Base-by-base conservation (phyloP, 1,284 basidiomycete genomes). In the Flammula alnicola region DNA sequence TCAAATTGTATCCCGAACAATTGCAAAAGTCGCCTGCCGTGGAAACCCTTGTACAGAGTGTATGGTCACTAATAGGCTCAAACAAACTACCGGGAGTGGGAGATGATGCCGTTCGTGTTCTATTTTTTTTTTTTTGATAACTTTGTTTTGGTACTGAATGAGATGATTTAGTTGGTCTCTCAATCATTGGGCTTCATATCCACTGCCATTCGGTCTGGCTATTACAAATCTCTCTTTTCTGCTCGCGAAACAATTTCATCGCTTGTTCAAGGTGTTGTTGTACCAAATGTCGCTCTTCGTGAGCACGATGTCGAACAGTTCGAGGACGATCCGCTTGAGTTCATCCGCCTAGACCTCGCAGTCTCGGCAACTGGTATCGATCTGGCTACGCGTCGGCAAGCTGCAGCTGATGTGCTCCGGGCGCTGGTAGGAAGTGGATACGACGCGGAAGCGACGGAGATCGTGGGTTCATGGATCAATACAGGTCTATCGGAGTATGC, bases 251-350 rank as follows among this genome's bases (percentile, higher is more conserved):
- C 91, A 1, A 88, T 98, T 56, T 83, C 86, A 11, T 84, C 85
- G 12, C 85, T 98, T 52, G 85, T 93, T 30, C 86, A 93, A 63
- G 90, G 93, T 47, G 95, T 99, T 56, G 88, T 98, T 22, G 78
- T 99, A 23, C 95, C 96, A 22, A 98, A 98, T 63, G 93, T 98
- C 57, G 77, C 81, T 12, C 77, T 98, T 27, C 80, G 95, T 32
- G 88, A 91, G 45, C 88, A 94, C 56, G 95, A 98, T 56, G 82
- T 95, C 52, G 96, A 99, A 64, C 88, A 95, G 69, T 98, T 99
- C 63, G 94, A 98, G 69, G 96, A 99, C 56, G 95, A 98, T 60
- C 96, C 96, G 0, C 82, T 96, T 39, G 96, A 98, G 65, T 99
- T 92, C 67, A 93, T 99, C 57, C 86, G 95, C 14, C 78, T 93